Evolutionary conservation across 257 asterid genomes (phyloP), one percentile per base, ranked within the genome.

Genomic region (Gentiana macrophylla): DNA sequence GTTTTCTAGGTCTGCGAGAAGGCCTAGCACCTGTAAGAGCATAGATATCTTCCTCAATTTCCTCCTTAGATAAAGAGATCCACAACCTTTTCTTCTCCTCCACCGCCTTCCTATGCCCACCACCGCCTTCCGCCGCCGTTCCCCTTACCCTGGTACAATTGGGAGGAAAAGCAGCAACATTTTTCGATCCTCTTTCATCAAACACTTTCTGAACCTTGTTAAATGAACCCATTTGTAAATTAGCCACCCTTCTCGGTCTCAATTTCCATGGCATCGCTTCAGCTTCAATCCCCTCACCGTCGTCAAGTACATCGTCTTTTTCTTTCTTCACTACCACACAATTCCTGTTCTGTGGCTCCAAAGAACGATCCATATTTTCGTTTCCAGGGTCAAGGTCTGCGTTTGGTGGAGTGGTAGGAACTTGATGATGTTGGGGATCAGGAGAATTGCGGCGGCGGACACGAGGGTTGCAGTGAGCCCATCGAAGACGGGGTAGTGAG

Each of bases 1-100:
- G 73, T 60, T 75, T 86, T 66, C 63, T 84, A 24, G 97, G 96
- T 57, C 86, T 61, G 37, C 96, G 89, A 32, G 90, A 50, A 49
- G 97, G 96, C 54, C 74, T 74, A 13, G 83, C 77, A 47, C 97
- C 96, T 8, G 97, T 90, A 68, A 86, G 48, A 43, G 97, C 70
- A 46, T 84, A 90, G 49, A 90, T 67, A 60, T 90, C 97, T 65
- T 89, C 97, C 38, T 89, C 97, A 53, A 89, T 89, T 76, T 89
- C 97, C 52, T 84, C 95, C 58, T 57, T 80, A n/a, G 96, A 78
- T 4, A 90, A 72, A 41, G 96, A 82, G 70, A 86, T 75, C 96
- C 91, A 86, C 8, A 90, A 36, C 79, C 66, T 86, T 82, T 74
- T 74, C 78, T 76, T 86, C 35, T 68, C 76, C 63, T 74, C 77